phyloP scores from a whole-genome alignment of 108 stramenopile species.

The Cyclotella atomus region DNA sequence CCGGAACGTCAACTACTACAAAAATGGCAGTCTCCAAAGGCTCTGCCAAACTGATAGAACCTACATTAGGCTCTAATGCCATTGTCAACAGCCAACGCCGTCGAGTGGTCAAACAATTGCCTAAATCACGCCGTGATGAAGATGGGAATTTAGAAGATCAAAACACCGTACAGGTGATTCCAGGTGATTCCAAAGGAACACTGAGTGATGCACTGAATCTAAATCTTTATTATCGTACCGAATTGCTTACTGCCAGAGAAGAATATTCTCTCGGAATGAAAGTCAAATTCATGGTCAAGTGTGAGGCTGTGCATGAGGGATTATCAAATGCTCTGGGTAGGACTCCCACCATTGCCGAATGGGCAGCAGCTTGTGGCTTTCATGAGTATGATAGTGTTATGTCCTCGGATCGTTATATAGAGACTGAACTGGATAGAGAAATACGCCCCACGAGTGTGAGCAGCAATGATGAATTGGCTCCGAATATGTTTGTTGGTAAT shows the following conservation, averaged over 20 bases:
- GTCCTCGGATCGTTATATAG: conserved; percentile 37
- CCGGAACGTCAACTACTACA: background rate
- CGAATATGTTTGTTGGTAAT: conserved; percentile 85
- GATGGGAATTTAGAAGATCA: conserved; percentile 16
- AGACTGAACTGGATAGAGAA: conserved; percentile 55
- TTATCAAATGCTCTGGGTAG: conserved; percentile 49
- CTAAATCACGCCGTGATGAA: conserved; percentile 39
- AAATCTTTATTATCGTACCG: conserved; percentile 76
- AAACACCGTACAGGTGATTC: background rate
- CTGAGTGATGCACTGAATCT: conserved; percentile 46
- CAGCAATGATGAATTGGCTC: conserved; percentile 61
- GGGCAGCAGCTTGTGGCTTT: conserved; percentile 84
- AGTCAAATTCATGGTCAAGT: conserved; percentile 76
- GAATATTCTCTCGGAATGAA: conserved; percentile 79
- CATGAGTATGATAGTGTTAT: conserved; percentile 34
- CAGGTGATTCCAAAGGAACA: background rate
- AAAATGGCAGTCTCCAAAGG: conserved; percentile 3
- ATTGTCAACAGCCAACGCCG: conserved; percentile 34
- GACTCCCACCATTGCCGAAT: conserved; percentile 75
- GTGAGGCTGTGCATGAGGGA: conserved; percentile 84
- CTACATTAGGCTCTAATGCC: conserved; percentile 31
- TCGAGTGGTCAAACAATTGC: conserved; percentile 32
- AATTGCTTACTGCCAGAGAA: conserved; percentile 70
- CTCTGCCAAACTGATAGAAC: conserved; percentile 15
- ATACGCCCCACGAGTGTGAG: conserved; percentile 57